Evolutionary conservation across 768 basidiomycete genomes (phyloP), one percentile per base, ranked within the genome.

Genomic region (Atractiella rhizophila): DNA sequence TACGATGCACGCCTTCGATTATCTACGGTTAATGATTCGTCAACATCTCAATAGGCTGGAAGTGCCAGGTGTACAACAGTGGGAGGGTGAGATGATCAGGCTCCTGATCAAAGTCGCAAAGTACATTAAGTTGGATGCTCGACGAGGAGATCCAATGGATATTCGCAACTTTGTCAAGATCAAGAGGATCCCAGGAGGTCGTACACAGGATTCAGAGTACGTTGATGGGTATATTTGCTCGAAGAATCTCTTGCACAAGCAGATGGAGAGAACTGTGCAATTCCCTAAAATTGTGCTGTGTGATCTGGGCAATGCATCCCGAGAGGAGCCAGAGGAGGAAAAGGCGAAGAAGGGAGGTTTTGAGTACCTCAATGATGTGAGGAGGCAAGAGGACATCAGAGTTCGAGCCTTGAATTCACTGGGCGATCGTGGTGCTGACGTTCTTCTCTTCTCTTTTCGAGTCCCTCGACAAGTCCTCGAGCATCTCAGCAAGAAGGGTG

Each of bases 151-250:
- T 51, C 78, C 81, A 48, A 85, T 94, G 73, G 91, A 96, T 57
- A 76, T 91, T 19, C 67, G 88, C 25, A 70, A 75, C 28, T 91
- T 88, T 51, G 83, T 96, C 35, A 94, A 94, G 62, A 86, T 96
- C 60, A 96, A 98, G 64, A 88, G 88, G 60, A 76, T 96, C 13
- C 88, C 91, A 0, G 91, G 91, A 19, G 91, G 91, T 4, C 64
- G 69, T 28, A 85, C 88, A 16, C 68, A 65, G 21, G 82, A 98
- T 57, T 91, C 83, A 4, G 91, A 98, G 62, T 96, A 85, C 56
- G 81, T 98, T 33, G 78, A 83, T 40, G 91, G 91, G 11, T 80
- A 77, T 4, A 83, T 96, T 42, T 91, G 94, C 53, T 86, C 88
- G 15, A 96, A 98, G 66, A 94, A 94, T 52, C 75, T 96, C 8